Evolutionary conservation across 805 yeast genomes (phyloP).

Genomic region (Spathaspora gorwiae): DNA sequence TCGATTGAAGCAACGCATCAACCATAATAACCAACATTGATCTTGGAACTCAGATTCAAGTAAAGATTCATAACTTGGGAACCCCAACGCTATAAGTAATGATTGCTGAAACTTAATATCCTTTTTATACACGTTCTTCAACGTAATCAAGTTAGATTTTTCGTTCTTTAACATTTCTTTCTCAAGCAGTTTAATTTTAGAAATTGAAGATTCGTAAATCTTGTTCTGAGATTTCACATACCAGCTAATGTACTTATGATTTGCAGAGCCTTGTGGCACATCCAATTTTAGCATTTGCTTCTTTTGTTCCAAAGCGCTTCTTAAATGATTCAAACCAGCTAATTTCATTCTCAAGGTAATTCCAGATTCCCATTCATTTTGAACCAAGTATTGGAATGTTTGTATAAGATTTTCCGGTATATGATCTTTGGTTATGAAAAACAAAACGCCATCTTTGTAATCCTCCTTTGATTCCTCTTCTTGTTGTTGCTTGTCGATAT

Average conservation of each 20-base stretch:
- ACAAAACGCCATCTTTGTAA: conserved; percentile 33
- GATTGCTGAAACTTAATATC: conserved; percentile 54
- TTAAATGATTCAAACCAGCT: conserved; percentile 56
- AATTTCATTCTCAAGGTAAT: conserved; percentile 52
- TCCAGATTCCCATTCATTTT: conserved; percentile 41
- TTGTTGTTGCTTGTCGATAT: background rate
- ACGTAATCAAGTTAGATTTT: conserved; percentile 46
- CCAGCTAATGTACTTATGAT: conserved; percentile 26
- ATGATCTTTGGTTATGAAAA: conserved; percentile 28
- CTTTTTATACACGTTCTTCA: conserved; percentile 52
- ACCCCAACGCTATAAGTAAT: conserved; percentile 53
- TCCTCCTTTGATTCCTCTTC: conserved; percentile 6
- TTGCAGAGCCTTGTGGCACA: conserved; percentile 9
- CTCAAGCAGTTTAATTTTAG: conserved; percentile 43
- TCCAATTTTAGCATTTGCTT: conserved; percentile 8
- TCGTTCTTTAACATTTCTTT: conserved; percentile 37
- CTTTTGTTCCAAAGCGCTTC: conserved; percentile 50
- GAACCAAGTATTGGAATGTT: conserved; percentile 54
- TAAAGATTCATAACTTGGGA: conserved; percentile 49
- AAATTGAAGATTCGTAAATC: conserved; percentile 42
- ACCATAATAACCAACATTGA: conserved; percentile 58
- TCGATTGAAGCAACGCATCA: conserved; percentile 54
- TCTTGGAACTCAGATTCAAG: conserved; percentile 46
- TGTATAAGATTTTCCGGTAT: conserved; percentile 43
- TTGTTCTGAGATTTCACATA: conserved; percentile 49